Percentiles rank a stretch among this genome's conserved stretches.
Evolutionary conservation across 2,329 filamentous ascomycete species (phyloP).

Genomic region (Fusarium nelsonii): DNA sequence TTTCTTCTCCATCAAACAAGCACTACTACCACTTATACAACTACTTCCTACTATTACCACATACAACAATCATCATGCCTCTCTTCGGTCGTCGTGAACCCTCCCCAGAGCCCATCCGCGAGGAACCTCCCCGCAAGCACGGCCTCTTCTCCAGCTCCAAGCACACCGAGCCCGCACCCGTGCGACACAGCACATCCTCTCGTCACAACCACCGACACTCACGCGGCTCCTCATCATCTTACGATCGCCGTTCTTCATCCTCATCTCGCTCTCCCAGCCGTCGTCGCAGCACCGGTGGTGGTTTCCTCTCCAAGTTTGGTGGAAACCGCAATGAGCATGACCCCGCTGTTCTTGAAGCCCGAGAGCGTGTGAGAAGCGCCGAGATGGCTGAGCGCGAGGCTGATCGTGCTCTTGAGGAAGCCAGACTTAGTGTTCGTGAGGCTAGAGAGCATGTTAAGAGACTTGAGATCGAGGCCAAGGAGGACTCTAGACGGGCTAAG

Average conservation of each 20-base stretch:
- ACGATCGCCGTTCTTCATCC: slow-evolving; percentile 20
- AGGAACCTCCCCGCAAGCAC: slow-evolving; percentile 49
- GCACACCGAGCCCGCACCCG: slow-evolving; percentile 46
- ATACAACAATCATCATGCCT: slow-evolving; percentile 46
- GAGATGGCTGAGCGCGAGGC: slow-evolving; percentile 75
- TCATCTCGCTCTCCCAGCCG: slow-evolving; percentile 32
- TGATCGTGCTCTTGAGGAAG: slow-evolving; percentile 71
- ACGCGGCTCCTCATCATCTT: slow-evolving; percentile 1
- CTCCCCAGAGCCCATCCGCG: slow-evolving; percentile 50
- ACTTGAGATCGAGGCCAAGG: slow-evolving; percentile 73
- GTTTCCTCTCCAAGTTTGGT: slow-evolving; percentile 60
- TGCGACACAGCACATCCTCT: slow-evolving; percentile 45
- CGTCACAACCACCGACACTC: slow-evolving; percentile 28
- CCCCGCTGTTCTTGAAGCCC: slow-evolving; percentile 70
- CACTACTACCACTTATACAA: background rate
- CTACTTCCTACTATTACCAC: background rate
- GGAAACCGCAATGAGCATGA: slow-evolving; percentile 64
- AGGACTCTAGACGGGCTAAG: slow-evolving; percentile 73
- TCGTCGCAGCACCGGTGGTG: slow-evolving; percentile 31
- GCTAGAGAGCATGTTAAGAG: slow-evolving; percentile 72
- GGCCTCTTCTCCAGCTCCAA: slow-evolving; percentile 54
- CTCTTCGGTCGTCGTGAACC: slow-evolving; percentile 51
- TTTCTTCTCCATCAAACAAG: slow-evolving; percentile 23
- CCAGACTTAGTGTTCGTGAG: slow-evolving; percentile 69
- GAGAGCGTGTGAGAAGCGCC: slow-evolving; percentile 71